Evolutionary conservation across 1,139 yeast species (phyloP).

Genomic region (Entelexis paramagnoliae): DNA sequence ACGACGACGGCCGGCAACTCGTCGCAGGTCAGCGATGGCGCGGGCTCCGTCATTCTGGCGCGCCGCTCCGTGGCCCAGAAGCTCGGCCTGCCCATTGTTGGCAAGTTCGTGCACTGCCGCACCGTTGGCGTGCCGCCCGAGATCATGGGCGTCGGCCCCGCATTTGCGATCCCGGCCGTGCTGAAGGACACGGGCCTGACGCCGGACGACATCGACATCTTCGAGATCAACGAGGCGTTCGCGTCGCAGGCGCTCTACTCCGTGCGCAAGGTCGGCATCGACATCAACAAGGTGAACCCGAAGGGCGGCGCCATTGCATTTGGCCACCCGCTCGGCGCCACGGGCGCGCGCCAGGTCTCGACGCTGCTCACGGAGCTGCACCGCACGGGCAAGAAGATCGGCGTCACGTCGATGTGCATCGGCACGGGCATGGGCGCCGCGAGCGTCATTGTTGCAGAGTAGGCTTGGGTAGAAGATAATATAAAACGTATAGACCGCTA

Average conservation of each 20-base stretch:
- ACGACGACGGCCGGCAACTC: constrained; percentile 92
- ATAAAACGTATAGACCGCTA: too few species aligned
- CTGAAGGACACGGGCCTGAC: constrained; percentile 55
- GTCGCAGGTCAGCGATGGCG: constrained; percentile 92
- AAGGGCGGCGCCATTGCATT: constrained; percentile 94
- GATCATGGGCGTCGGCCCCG: constrained; percentile 96
- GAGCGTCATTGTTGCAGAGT: constrained; percentile 63
- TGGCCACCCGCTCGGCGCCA: constrained; percentile 93
- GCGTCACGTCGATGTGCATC: constrained; percentile 91
- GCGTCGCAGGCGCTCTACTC: constrained; percentile 88
- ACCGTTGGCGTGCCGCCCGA: constrained; percentile 92
- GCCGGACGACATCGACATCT: constrained; percentile 57
- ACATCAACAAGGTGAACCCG: constrained; percentile 60
- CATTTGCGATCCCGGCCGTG: constrained; percentile 78
- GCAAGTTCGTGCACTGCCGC: constrained; percentile 65
- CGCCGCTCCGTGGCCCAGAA: constrained; percentile 79
- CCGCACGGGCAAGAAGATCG: constrained; percentile 57
- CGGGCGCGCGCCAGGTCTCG: constrained; percentile 92
- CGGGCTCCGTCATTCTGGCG: constrained; percentile 78
- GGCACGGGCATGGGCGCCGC: constrained; percentile 99
- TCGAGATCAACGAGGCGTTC: constrained; percentile 90
- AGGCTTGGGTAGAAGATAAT: too few species aligned
- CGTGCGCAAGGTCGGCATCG: constrained; percentile 49
- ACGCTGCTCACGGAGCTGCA: constrained; percentile 73
- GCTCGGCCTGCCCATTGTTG: constrained; percentile 56